Conservation (phyloP, 2,329 filamentous ascomycete genomes). For the Macroventuria anomochaeta region DNA sequence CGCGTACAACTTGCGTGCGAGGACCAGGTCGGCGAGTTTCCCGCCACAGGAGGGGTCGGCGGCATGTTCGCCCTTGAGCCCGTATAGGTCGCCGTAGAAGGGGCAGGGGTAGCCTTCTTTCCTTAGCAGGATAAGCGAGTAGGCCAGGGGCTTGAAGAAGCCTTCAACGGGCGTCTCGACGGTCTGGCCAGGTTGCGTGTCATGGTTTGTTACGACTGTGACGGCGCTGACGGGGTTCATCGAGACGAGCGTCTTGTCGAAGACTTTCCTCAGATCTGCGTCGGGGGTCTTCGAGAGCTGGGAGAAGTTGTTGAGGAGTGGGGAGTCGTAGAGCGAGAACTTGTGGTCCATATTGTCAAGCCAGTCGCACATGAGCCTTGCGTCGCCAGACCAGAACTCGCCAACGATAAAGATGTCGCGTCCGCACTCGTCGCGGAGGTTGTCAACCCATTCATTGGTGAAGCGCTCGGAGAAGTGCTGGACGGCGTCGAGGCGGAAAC, state of each 20-base stretch:
- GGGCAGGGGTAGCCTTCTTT: constrained; percentile 68
- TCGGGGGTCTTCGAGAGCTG: constrained; percentile 62
- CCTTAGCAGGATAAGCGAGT: constrained; percentile 73
- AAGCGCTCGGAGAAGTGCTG: constrained; percentile 76
- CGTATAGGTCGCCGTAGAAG: constrained; percentile 75
- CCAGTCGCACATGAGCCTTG: constrained; percentile 63
- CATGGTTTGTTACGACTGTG: constrained; percentile 75
- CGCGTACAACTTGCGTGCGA: constrained; percentile 69
- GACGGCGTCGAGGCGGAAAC: constrained; percentile 74
- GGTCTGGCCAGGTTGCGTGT: constrained; percentile 70
- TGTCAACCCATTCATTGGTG: constrained; percentile 67
- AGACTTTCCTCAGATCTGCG: constrained; percentile 68
- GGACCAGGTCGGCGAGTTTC: constrained; percentile 64
- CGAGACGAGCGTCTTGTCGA: constrained; percentile 66
- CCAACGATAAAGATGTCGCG: constrained; percentile 68
- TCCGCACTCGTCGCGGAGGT: constrained; percentile 59
- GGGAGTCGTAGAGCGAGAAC: constrained; percentile 69
- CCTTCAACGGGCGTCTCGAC: constrained; percentile 67
- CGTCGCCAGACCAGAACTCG: constrained; percentile 71
- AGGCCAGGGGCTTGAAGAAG: constrained; percentile 75
- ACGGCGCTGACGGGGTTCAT: constrained; percentile 63
- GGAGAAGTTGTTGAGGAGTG: constrained; percentile 72
- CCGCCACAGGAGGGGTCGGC: constrained; percentile 60
- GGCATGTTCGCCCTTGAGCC: constrained; percentile 62
- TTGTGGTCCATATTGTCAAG: constrained; percentile 62